Conservation (phyloP, 345 rosid genomes). For the Moricandia moricandioides region DNA sequence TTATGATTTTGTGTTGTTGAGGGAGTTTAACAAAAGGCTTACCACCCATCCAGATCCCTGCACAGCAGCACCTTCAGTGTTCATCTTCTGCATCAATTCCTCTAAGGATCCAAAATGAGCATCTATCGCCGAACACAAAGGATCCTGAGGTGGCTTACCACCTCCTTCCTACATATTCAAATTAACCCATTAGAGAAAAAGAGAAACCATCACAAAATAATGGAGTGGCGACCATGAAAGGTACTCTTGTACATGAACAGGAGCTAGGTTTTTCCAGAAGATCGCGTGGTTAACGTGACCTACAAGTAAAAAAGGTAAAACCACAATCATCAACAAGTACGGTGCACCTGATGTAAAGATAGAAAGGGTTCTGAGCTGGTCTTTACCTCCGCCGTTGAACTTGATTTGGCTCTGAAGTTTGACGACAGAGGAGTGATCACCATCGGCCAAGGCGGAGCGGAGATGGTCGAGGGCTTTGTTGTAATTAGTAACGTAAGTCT, state of each 20-base stretch:
- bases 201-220: neutral
- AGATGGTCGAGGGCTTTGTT: slow-evolving; percentile 79
- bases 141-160: slow-evolving; percentile 75
- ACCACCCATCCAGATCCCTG: slow-evolving; percentile 99
- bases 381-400: slow-evolving; percentile 86
- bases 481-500: slow-evolving; percentile 75
- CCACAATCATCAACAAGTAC: neutral
- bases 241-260: slow-evolving; percentile 46
- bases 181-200: neutral
- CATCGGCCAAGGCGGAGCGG: slow-evolving; percentile 56
- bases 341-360: neutral
- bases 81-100: slow-evolving; percentile 65
- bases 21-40: slow-evolving; percentile 24
- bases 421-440: slow-evolving; percentile 62
- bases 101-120: slow-evolving; percentile 75
- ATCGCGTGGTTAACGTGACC: slow-evolving; percentile 92
- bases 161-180: slow-evolving; percentile 72
- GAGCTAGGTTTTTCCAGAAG: slow-evolving; percentile 87
- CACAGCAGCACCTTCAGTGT: slow-evolving; percentile 76
- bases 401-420: slow-evolving; percentile 81
- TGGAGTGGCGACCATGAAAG: slow-evolving; percentile 1
- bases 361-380: neutral
- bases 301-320: slow-evolving; percentile 25
- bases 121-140: slow-evolving; percentile 78
- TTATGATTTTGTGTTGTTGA: neutral